These are phyloP conservation scores for Opeltia flavorubescens DNA, from an alignment of 495 filamentous ascomycete species.

Conservation along the genomic window DNA sequence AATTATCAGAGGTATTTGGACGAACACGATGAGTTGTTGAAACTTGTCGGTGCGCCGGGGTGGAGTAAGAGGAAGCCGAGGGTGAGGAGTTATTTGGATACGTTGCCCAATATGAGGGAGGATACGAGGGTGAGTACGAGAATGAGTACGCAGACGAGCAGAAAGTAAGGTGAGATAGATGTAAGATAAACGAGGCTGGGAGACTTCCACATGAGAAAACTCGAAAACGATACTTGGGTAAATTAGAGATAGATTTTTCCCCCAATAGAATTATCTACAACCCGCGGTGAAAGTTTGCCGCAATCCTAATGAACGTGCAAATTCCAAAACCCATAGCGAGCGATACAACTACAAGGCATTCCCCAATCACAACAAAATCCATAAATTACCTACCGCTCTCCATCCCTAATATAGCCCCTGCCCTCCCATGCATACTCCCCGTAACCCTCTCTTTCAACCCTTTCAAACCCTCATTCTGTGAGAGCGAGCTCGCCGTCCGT, in stretches of 20 bases:
- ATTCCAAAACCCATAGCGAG: no score
- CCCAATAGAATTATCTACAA: no score
- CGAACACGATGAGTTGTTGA: neutral
- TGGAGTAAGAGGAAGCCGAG: neutral
- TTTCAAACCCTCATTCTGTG: constrained; percentile 12
- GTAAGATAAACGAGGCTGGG: no score
- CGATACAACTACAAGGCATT: no score
- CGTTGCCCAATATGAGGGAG: neutral
- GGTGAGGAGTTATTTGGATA: neutral
- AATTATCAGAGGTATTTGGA: neutral
- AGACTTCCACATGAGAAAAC: no score
- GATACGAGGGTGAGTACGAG: neutral
- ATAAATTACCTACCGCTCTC: constrained; percentile 8
- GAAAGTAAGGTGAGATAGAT: no score
- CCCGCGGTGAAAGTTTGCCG: no score
- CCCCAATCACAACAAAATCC: no score
- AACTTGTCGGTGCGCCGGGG: neutral
- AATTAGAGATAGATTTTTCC: neutral
- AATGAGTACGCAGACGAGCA: neutral
- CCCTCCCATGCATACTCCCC: constrained; percentile 14
- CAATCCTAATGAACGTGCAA: no score
- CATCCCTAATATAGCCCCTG: constrained; percentile 9
- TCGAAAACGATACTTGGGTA: neutral
- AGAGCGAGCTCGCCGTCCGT: constrained; percentile 10
- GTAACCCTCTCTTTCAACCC: constrained; percentile 12